phyloP scores from a whole-genome alignment of 2,329 filamentous ascomycete species.

The Colletotrichum australisinense region DNA sequence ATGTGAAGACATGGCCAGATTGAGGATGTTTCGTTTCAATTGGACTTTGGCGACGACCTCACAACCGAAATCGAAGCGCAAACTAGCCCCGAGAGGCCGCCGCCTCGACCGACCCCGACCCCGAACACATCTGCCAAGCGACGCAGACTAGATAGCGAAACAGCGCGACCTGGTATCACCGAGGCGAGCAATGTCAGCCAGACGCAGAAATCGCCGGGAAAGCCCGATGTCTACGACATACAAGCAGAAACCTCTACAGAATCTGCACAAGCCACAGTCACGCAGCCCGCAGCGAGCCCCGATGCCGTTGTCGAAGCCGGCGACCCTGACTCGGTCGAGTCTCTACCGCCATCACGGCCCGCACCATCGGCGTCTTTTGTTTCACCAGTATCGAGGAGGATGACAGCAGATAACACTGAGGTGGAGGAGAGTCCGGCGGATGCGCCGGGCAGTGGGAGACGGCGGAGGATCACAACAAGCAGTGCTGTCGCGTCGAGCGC shows the following conservation, averaged over 20 bases:
- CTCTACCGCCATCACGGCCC: conserved; percentile 28
- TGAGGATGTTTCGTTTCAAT: conserved; percentile 69
- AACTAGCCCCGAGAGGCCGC: conserved; percentile 24
- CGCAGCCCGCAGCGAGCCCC: conserved; percentile 35
- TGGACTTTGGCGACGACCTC: conserved; percentile 49
- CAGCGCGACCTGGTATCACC: neutral
- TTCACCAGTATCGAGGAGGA: conserved; percentile 17
- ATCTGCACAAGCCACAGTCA: conserved; percentile 26
- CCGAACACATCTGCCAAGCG: conserved; percentile 63
- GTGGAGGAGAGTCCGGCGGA: conserved; percentile 64
- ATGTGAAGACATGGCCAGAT: conserved; percentile 63
- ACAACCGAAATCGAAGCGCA: conserved; percentile 29
- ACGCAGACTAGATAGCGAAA: conserved; percentile 46
- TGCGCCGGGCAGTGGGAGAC: conserved; percentile 66
- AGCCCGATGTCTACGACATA: conserved; percentile 43
- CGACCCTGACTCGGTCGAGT: conserved; percentile 1
- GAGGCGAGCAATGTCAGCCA: conserved; percentile 31
- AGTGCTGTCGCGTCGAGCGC: conserved; percentile 52
- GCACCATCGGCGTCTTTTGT: conserved; percentile 15
- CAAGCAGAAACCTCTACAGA: conserved; percentile 45
- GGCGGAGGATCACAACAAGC: conserved; percentile 52
- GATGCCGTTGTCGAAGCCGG: conserved; percentile 4
- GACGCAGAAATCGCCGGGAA: neutral
- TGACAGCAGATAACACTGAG: conserved; percentile 48
- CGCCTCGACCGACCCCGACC: conserved; percentile 46